Evolutionary conservation across 2,329 filamentous ascomycete species (phyloP), one percentile per base, ranked within the genome.

Genomic region (Ampelomyces quisqualis): DNA sequence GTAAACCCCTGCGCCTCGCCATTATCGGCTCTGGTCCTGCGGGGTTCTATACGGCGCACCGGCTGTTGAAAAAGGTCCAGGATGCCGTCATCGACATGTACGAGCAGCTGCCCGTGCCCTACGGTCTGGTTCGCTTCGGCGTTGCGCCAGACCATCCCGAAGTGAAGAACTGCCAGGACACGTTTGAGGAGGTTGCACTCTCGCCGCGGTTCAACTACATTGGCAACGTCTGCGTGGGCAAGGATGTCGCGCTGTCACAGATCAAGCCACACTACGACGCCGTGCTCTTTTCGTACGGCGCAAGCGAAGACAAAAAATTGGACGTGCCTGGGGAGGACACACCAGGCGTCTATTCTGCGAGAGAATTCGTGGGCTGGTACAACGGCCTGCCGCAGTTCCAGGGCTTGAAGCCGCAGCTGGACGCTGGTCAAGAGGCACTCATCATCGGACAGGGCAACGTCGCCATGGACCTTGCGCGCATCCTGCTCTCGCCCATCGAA

Each of bases 121-220:
- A 88, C 64, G 93, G 93, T 1, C 77, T 98, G 40, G 90, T 95
- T 34, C 79, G 93, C 40, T 95, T 93, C 62, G 93, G 93, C 7
- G 93, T 98, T 43, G 94, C 93, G n/a, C 93, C 93, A 4, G 93
- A 98, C 66, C 93, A 98, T 70, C 91, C 93, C 0, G 91, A 98
- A 72, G 93, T 98, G 54, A 98, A 98, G 89, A 97, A 96, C 64
- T 97, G 91, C 65, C 85, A 95, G 73, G 88, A 93, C 10, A 95
- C 89, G 58, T 96, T 98, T 58, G 82, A 86, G 50, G 86, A 95
- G 64, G 86, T 97, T 26, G 93, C 91, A 1, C 75, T 79, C 21
- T 90, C 86, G 2, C 80, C 86, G 1, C 80, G 84, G 38, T 97
- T 97, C 70, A 88, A 84, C 37, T 98, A 96, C 64, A 77, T 96